phyloP scores from a whole-genome alignment of 345 rosid genomes.

The Eucalyptus marginata region DNA sequence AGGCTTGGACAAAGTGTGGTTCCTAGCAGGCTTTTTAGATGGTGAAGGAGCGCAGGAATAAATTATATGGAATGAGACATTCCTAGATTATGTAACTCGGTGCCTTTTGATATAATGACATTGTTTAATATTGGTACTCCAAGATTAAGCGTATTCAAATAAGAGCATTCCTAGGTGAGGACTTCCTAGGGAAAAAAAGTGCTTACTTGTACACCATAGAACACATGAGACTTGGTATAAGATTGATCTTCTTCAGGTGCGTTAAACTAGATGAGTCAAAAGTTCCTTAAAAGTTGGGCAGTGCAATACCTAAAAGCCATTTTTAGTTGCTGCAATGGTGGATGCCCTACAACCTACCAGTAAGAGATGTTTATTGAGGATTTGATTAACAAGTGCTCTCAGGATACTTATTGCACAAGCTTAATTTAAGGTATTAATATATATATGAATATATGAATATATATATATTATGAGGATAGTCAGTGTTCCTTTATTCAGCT shows the following conservation, averaged over 20 bases:
- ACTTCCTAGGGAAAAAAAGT: neutral
- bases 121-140: neutral
- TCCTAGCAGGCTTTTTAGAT: neutral
- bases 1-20: neutral
- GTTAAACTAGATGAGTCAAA: neutral
- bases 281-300: neutral
- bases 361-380: neutral
- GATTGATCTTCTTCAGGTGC: neutral
- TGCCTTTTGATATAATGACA: neutral
- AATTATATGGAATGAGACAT: neutral
- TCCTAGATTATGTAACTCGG: too few relatives aligned
- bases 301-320: neutral
- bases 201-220: neutral
- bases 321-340: neutral
- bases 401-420: neutral
- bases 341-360: neutral
- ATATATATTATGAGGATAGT: neutral
- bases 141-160: neutral
- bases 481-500: neutral
- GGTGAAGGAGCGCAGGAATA: accelerated
- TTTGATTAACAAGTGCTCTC: neutral
- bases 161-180: neutral
- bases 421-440: neutral
- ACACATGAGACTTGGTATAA: neutral
- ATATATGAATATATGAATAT: too few relatives aligned